phyloP scores from a whole-genome alignment of 192 early-diverging fungal species.

The Coemansia reversa region DNA sequence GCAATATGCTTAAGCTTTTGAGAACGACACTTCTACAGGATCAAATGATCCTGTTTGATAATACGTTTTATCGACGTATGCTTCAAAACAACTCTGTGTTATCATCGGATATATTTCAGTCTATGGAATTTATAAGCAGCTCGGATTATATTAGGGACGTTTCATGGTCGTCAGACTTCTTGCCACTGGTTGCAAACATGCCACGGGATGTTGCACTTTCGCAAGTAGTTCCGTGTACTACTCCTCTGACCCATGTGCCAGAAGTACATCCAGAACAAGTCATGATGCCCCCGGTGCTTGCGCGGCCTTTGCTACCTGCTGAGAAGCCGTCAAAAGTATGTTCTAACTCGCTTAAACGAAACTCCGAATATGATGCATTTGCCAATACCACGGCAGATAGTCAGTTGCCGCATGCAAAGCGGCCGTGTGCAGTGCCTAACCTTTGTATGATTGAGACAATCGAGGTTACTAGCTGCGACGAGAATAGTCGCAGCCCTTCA shows the following conservation, averaged over 20 bases:
- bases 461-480: not conserved
- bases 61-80: slow-evolving; percentile 45
- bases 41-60: slow-evolving; percentile 29
- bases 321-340: not conserved
- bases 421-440: not conserved
- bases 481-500: not conserved
- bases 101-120: slow-evolving; percentile 27
- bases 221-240: slow-evolving; percentile 5
- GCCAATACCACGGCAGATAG: not conserved
- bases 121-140: slow-evolving; percentile 7
- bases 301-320: too few relatives aligned
- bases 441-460: not conserved
- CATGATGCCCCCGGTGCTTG: not conserved
- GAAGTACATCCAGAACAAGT: not conserved
- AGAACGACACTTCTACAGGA: slow-evolving; percentile 38
- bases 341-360: not conserved
- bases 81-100: slow-evolving; percentile 17
- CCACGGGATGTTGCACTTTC: slow-evolving; percentile 12
- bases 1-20: slow-evolving; percentile 38
- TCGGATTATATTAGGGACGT: slow-evolving; percentile 10
- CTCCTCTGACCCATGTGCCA: not conserved
- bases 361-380: not conserved
- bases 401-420: not conserved
- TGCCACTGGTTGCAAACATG: slow-evolving; percentile 10
- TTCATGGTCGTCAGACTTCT: slow-evolving; percentile 22